Conservation (phyloP, 352 stramenopile species). For the Phytophthora pini region DNA sequence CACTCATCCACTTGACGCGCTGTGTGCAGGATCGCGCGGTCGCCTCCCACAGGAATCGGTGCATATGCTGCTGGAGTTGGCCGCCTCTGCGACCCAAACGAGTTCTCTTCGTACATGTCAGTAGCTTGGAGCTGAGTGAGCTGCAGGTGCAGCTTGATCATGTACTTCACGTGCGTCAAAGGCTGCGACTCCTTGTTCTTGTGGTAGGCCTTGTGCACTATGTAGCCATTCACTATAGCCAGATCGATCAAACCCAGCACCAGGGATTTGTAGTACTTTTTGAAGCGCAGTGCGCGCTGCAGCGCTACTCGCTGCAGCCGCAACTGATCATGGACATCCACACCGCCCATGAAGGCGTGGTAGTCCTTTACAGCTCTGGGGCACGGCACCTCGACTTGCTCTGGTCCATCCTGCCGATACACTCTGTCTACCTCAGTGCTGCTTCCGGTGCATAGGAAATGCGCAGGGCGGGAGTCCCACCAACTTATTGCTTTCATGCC, state of each 20-base stretch:
- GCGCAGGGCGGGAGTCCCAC: slow-evolving; percentile 12
- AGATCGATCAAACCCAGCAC: slow-evolving; percentile 26
- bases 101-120: slow-evolving; percentile 25
- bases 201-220: slow-evolving; percentile 24
- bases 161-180: slow-evolving; percentile 21
- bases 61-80: background rate
- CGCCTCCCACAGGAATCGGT: background rate
- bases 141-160: slow-evolving; percentile 18
- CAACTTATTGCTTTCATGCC: slow-evolving; percentile 16
- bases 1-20: background rate
- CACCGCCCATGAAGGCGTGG: slow-evolving; percentile 20
- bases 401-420: background rate
- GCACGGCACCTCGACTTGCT: slow-evolving; percentile 9
- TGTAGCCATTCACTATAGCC: slow-evolving; percentile 31
- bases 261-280: slow-evolving; percentile 31
- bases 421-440: slow-evolving; percentile 7
- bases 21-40: background rate
- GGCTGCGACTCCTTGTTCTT: slow-evolving; percentile 7
- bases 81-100: slow-evolving; percentile 1
- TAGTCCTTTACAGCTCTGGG: slow-evolving; percentile 18
- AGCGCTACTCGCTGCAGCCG: slow-evolving; percentile 23
- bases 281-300: slow-evolving; percentile 12
- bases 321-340: slow-evolving; percentile 13
- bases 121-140: background rate
- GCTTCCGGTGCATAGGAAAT: slow-evolving; percentile 18